Conservation (phyloP, 1,284 basidiomycete species). For the Melampsora larici-populina region DNA sequence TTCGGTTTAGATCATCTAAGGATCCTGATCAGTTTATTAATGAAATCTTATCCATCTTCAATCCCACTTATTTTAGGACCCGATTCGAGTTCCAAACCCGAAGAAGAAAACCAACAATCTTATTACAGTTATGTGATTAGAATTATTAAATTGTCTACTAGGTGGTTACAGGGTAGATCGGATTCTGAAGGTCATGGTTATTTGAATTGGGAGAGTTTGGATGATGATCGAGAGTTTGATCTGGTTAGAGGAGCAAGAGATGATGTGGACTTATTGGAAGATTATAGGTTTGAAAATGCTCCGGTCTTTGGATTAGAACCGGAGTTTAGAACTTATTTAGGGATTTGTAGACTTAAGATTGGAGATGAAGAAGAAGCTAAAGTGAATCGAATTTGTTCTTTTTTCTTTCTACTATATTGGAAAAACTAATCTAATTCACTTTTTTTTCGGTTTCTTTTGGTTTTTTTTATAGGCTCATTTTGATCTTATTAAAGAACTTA, state of each 20-base stretch:
- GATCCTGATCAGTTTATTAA: conserved; percentile 12
- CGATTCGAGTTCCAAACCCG: neutral
- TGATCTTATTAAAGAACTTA: conserved; percentile 20
- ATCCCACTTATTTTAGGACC: neutral
- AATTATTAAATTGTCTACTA: conserved; percentile 69
- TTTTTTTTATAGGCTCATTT: conserved; percentile 27
- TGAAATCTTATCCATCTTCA: conserved; percentile 8
- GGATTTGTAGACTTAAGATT: conserved; percentile 75
- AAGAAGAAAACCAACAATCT: conserved; percentile 15
- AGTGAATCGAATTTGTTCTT: conserved; percentile 57
- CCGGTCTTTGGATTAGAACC: conserved; percentile 67
- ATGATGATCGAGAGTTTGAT: conserved; percentile 86
- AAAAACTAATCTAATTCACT: no score
- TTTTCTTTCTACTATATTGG: no score
- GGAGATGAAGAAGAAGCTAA: conserved; percentile 76
- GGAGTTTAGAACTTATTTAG: conserved; percentile 79
- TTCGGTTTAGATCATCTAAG: conserved; percentile 34
- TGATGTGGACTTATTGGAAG: conserved; percentile 51
- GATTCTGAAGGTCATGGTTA: conserved; percentile 57
- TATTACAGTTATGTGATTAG: conserved; percentile 65
- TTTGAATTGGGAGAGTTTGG: conserved; percentile 68
- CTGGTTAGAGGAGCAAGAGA: conserved; percentile 54
- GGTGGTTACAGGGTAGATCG: conserved; percentile 84
- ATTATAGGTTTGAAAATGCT: conserved; percentile 50
- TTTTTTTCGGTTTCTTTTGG: no score